Base-by-base conservation (phyloP, 306 rosid genomes). In the Macrotyloma uniflorum region DNA sequence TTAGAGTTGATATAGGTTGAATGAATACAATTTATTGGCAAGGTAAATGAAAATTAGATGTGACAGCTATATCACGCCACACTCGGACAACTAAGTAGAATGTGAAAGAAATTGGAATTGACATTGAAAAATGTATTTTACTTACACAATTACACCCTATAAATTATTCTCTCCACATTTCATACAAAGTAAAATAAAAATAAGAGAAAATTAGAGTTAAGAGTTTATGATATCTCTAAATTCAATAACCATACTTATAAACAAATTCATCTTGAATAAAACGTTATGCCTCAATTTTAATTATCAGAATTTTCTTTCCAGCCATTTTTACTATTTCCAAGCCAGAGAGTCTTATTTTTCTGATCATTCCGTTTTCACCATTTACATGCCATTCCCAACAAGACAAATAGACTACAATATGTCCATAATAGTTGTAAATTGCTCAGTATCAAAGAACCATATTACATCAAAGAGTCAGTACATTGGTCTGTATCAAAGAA, bases 1-100 rank as follows among this genome's bases (percentile, higher is more conserved):
- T 42, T 67, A 54, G 23, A 88, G 69, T 84, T 86, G 84, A 80
- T 62, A 70, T 70, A 38, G 68, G 38, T 35, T 11, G 19, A 22
- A 66, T 19, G 23, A 55, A 58, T 40, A 42, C 10, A 8, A 57
- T 1, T 13, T 24, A 24, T 71, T 51, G 30, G 32, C 26, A 30
- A 66, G 73, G 15, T 47, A 19, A 46, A 30, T 16, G 49, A 64
- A 61, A 46, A 32, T 14, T 49, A 23, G 65, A 51, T 24, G 43
- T 50, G 65, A 50, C 49, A 3, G 28, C 28, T 26, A 26, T 45
- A 58, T n/a, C 11, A 74, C 32, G 6, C 47, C 64, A 51, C 28
- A 26, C 35, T 26, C 28, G 2, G 3, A 26, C 1, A 1, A 26
- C 28, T 3, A 26, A 26, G 28, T 26, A 26, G 28, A 26, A 26